Evolutionary conservation across 371 early-diverging fungal genomes (phyloP).

Genomic region (Mucor velutinosus): DNA sequence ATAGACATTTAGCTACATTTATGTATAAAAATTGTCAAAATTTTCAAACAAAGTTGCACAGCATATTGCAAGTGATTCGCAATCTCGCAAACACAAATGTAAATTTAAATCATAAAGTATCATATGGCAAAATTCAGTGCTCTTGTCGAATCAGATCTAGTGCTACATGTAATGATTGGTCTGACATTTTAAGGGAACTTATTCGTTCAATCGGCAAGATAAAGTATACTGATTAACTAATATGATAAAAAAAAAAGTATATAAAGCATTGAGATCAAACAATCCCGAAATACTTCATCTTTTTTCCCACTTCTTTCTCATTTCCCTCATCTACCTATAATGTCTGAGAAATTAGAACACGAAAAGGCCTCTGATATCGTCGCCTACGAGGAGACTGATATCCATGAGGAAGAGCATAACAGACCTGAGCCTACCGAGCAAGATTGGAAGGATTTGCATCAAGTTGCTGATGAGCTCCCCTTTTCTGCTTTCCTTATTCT

Average conservation of each 20-base stretch:
- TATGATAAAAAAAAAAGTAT: slow-evolving; percentile 2
- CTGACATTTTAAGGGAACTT: not conserved
- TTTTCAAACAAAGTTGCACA: not conserved
- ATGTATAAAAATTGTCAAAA: not conserved
- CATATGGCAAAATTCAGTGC: slow-evolving; percentile 8
- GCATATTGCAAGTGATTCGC: not conserved
- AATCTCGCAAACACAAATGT: not conserved
- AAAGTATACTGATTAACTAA: not conserved
- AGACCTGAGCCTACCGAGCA: slow-evolving; percentile 48
- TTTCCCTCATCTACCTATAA: not conserved
- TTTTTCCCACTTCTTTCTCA: not conserved
- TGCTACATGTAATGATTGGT: not conserved
- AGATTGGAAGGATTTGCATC: slow-evolving; percentile 40
- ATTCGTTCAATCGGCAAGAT: slow-evolving; percentile 7
- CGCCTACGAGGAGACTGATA: slow-evolving; percentile 10
- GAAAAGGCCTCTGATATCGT: slow-evolving; percentile 7
- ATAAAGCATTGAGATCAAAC: not conserved
- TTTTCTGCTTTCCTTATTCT: slow-evolving; percentile 48
- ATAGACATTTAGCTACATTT: not conserved
- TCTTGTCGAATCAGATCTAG: not conserved
- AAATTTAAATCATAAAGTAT: not conserved
- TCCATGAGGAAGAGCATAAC: slow-evolving; percentile 11
- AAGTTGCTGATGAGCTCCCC: slow-evolving; percentile 45
- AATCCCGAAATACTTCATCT: not conserved
- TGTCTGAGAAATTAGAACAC: slow-evolving; percentile 24